phyloP scores from a whole-genome alignment of 1,284 basidiomycete species.

The Porogramme epimiltina region DNA sequence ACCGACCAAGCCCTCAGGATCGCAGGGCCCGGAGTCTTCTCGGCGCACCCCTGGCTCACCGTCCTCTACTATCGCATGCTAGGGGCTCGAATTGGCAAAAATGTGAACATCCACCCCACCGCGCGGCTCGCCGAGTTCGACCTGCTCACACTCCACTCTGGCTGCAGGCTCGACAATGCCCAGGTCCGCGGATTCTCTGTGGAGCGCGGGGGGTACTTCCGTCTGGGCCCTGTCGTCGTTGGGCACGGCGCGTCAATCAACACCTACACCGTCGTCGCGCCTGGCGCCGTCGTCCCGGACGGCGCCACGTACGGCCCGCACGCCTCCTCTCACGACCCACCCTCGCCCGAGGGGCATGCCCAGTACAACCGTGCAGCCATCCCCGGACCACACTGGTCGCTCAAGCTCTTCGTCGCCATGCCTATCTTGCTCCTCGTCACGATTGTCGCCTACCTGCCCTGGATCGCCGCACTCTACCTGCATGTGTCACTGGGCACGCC shows the following conservation, averaged over 20 bases:
- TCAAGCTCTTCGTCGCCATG: slow-evolving; percentile 39
- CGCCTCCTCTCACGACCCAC: slow-evolving; percentile 41
- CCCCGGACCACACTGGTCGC: slow-evolving; percentile 31
- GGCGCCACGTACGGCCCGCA: slow-evolving; percentile 46
- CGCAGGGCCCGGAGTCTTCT: slow-evolving; percentile 44
- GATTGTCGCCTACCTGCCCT: slow-evolving; percentile 41
- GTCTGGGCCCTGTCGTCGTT: slow-evolving; percentile 40
- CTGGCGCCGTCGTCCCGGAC: slow-evolving; percentile 40
- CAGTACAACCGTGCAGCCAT: slow-evolving; percentile 40
- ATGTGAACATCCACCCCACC: slow-evolving; percentile 40
- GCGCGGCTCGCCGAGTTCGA: slow-evolving; percentile 45
- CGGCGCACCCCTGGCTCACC: slow-evolving; percentile 38
- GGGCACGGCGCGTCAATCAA: slow-evolving; percentile 42
- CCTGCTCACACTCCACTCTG: slow-evolving; percentile 43
- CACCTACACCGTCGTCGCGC: slow-evolving; percentile 44
- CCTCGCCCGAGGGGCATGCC: slow-evolving; percentile 39
- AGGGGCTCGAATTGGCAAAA: slow-evolving; percentile 43
- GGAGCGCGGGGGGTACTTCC: slow-evolving; percentile 46
- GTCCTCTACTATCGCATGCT: slow-evolving; percentile 47
- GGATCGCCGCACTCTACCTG: slow-evolving; percentile 39
- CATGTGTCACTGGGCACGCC: slow-evolving; percentile 34
- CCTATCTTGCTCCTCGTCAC: slow-evolving; percentile 39
- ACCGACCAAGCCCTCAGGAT: slow-evolving; percentile 42
- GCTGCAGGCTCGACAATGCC: slow-evolving; percentile 42
- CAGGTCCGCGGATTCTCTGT: slow-evolving; percentile 47